phyloP scores from a whole-genome alignment of 148 eudicot species.

The Silene latifolia region DNA sequence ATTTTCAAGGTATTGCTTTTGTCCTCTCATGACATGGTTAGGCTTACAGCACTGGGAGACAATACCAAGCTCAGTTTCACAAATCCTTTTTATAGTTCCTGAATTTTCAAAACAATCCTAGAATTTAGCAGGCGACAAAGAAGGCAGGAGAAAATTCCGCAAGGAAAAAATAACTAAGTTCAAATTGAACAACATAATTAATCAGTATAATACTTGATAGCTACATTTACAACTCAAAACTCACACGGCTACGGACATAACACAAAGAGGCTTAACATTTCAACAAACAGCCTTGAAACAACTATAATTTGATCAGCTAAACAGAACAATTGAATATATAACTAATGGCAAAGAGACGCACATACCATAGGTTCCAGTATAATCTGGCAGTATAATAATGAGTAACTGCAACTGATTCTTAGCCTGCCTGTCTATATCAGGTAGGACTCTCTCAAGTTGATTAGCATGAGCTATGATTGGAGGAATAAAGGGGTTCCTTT shows the following conservation, averaged over 20 bases:
- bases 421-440: constrained; percentile 28
- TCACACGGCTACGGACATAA: too few relatives aligned
- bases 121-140: neutral
- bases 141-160: neutral
- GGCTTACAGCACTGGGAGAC: constrained; percentile 87
- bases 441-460: constrained; percentile 48
- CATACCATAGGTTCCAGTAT: constrained; percentile 63
- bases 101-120: neutral
- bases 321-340: neutral
- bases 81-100: constrained; percentile 72
- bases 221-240: too few relatives aligned
- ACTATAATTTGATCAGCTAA: neutral
- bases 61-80: constrained; percentile 84
- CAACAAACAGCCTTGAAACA: neutral
- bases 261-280: neutral
- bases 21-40: constrained; percentile 28
- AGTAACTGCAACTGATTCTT: constrained; percentile 53
- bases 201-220: too few relatives aligned
- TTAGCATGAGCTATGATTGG: constrained; percentile 19
- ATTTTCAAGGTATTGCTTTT: constrained; percentile 73
- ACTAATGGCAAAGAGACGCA: neutral
- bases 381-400: constrained; percentile 67
- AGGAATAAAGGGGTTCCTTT: constrained; percentile 36
- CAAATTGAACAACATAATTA: too few relatives aligned
- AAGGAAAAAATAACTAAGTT: too few relatives aligned